Conservation (phyloP, 2,329 filamentous ascomycete species). For the Tolypocladium guangdongense region DNA sequence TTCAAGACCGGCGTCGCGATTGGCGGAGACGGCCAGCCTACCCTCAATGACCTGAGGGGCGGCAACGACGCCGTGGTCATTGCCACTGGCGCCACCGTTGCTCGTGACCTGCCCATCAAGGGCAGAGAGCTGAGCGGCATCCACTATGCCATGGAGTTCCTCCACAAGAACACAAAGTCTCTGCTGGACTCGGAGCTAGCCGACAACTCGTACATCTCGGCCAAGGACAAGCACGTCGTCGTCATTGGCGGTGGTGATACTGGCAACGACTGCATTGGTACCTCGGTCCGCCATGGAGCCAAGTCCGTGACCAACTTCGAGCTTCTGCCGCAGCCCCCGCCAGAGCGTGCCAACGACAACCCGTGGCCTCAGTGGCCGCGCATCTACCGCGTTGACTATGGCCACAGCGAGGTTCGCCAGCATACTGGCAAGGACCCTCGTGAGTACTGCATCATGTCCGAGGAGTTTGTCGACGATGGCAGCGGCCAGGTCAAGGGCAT, state of each 20-base stretch:
- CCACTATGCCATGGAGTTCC: constrained; percentile 94
- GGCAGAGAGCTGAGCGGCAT: constrained; percentile 81
- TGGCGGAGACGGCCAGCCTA: constrained; percentile 55
- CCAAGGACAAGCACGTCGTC: constrained; percentile 90
- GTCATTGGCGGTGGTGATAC: constrained; percentile 98
- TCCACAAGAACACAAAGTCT: constrained; percentile 96
- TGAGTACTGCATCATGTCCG: constrained; percentile 97
- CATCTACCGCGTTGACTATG: constrained; percentile 97
- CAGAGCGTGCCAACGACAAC: constrained; percentile 85
- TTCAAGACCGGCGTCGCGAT: constrained; percentile 72
- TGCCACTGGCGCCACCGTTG: constrained; percentile 85
- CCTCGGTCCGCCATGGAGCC: constrained; percentile 87
- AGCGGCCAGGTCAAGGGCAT: constrained; percentile 85
- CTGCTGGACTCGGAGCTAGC: constrained; percentile 81
- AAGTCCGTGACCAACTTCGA: constrained; percentile 97
- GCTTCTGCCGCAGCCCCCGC: constrained; percentile 81
- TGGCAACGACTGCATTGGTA: constrained; percentile 96
- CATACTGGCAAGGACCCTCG: constrained; percentile 94
- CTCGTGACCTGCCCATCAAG: constrained; percentile 84
- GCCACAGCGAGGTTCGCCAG: constrained; percentile 88
- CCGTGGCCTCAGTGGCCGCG: constrained; percentile 98
- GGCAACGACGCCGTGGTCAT: constrained; percentile 78
- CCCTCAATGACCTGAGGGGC: constrained; percentile 60
- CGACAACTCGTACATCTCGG: constrained; percentile 81
- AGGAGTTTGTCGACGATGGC: constrained; percentile 88